These are phyloP conservation scores for Zygosaccharomyces pseudobailii DNA, from an alignment of 1,139 yeast genomes.

Conservation along the genomic window DNA sequence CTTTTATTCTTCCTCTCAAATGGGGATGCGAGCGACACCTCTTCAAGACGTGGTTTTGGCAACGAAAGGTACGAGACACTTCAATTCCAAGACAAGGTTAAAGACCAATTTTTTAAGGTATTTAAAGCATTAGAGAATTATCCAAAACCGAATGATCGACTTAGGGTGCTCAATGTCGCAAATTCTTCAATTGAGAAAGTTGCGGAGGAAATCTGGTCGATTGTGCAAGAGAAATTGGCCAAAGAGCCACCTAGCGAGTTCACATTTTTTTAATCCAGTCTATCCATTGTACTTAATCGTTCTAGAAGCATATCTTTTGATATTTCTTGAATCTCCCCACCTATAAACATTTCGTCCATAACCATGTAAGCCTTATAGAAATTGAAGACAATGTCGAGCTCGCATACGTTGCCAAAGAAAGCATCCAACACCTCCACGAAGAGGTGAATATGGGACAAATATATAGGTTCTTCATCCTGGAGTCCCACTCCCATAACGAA, in stretches of 20 bases:
- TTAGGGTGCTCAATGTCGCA: constrained; percentile 57
- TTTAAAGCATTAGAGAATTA: constrained; percentile 31
- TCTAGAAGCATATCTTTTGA: constrained; percentile 55
- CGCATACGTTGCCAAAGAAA: constrained; percentile 89
- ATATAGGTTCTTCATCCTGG: constrained; percentile 66
- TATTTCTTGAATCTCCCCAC: constrained; percentile 75
- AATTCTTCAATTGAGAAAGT: constrained; percentile 54
- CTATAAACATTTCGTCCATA: constrained; percentile 69
- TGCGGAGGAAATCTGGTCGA: constrained; percentile 13
- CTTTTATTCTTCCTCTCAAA: constrained; percentile 72
- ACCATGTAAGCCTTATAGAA: constrained; percentile 68
- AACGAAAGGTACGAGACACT: constrained; percentile 80
- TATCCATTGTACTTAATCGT: constrained; percentile 48
- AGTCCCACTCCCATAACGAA: constrained; percentile 76
- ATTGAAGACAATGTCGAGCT: constrained; percentile 80
- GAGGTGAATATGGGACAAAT: constrained; percentile 78
- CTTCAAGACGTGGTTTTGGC: constrained; percentile 76
- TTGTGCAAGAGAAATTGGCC: constrained; percentile 2
- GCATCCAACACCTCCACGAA: constrained; percentile 85
- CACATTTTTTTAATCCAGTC: constrained; percentile 34
- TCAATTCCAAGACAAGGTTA: constrained; percentile 69
- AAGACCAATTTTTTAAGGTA: constrained; percentile 50
- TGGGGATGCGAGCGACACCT: constrained; percentile 43
- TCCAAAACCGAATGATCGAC: constrained; percentile 24
- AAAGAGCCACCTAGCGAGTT: constrained; percentile 1